Evolutionary conservation across 139 green algal species (phyloP), one percentile per base, ranked within the genome.

Genomic region (Chlamydomonas incerta): DNA sequence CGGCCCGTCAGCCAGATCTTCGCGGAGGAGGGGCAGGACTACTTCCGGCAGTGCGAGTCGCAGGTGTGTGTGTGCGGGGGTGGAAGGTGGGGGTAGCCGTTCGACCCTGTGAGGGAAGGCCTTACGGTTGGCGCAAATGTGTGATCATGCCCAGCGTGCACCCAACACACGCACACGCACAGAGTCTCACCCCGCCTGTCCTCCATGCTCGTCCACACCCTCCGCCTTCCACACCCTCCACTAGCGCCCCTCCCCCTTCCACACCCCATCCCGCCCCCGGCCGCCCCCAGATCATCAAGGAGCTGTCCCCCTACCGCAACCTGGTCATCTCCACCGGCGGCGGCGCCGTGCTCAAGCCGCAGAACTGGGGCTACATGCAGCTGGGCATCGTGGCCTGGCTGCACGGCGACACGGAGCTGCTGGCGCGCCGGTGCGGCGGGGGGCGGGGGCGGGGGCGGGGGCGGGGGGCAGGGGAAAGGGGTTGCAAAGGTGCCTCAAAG

Each of bases 281-380:
- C 35, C 10, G 52, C 47, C 24, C 28, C 1, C 87, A 93, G 89
- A 91, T 93, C 34, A 62, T 93, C 67, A 88, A 94, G 90, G 91
- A 96, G 90, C 89, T 98, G n/a, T 88, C 93, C 33, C 91, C 93
- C 4, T 97, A 95, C 90, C 94, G 94, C 81, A 91, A 92, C 73
- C 93, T 94, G 77, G 91, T 98, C 35, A 90, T 98, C 2, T 82
- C 95, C 6, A 98, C 96, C 9, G 96, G 96, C 17, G 96, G 96
- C 34, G 96, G 96, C 55, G 92, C 93, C 10, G 93, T 97, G 15
- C 70, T 94, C 4, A 84, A 85, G 23, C 88, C 89, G 29, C 87
- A 93, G 81, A 98, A 98, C 92, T 98, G 96, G 96, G 94, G 92
- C 66, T 95, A 95, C 92, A 97, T 98, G 95, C 93, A 97, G 2